Percentiles rank a stretch among this genome's conserved stretches.
These are phyloP conservation scores for Amesomyces nigricolor DNA, from an alignment of 2,329 filamentous ascomycete species.

Conservation along the genomic window DNA sequence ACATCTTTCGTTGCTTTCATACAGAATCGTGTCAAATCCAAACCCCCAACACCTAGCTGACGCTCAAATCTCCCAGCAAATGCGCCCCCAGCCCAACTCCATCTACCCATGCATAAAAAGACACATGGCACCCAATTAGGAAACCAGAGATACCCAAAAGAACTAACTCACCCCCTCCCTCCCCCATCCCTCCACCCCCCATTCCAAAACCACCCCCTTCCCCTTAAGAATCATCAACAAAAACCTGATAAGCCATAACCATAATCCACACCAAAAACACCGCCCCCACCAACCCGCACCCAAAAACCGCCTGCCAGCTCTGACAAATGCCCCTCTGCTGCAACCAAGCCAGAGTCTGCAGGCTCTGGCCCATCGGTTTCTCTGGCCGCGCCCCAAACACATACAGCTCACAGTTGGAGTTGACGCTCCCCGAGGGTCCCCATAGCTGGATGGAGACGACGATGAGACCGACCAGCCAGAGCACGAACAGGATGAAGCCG, in stretches of 20 bases:
- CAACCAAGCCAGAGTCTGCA: slow-evolving; percentile 57
- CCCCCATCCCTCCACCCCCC: neutral
- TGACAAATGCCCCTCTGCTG: slow-evolving; percentile 59
- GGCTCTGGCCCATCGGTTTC: slow-evolving; percentile 45
- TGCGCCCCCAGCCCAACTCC: slow-evolving; percentile 8
- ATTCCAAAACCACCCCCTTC: neutral
- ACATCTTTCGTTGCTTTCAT: too few species aligned
- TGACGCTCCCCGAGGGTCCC: slow-evolving; percentile 54
- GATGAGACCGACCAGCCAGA: slow-evolving; percentile 63
- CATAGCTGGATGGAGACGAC: slow-evolving; percentile 59
- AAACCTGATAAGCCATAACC: slow-evolving; percentile 62
- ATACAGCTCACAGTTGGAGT: slow-evolving; percentile 51
- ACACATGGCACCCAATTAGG: neutral
- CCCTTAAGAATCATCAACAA: slow-evolving; percentile 34
- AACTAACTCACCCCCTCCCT: neutral
- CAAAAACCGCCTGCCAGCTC: slow-evolving; percentile 60
- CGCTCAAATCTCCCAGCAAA: neutral
- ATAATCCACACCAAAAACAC: slow-evolving; percentile 64
- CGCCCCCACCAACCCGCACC: slow-evolving; percentile 54
- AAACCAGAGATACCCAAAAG: neutral
- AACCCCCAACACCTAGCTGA: slow-evolving; percentile 2
- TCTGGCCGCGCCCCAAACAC: slow-evolving; percentile 44
- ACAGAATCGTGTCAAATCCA: neutral
- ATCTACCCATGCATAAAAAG: slow-evolving; percentile 10
- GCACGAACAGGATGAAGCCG: slow-evolving; percentile 58